Conservation (phyloP, 1,284 basidiomycete genomes). For the Amylostereum chailletii region DNA sequence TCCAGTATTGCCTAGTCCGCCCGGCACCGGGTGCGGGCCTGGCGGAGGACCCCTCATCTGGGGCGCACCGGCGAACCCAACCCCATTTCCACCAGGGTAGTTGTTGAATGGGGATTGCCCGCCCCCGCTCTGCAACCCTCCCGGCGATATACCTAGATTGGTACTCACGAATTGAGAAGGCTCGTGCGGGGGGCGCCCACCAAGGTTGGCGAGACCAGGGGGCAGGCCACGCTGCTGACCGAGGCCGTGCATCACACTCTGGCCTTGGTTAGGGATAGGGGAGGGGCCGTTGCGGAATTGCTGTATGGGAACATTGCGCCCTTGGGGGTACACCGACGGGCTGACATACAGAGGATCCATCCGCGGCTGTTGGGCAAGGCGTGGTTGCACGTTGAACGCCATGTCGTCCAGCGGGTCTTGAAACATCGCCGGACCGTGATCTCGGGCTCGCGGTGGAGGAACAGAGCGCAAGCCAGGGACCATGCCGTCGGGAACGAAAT, state of each 20-base stretch:
- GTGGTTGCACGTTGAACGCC: constrained; percentile 50
- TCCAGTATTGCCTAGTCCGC: constrained; percentile 31
- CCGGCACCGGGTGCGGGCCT: constrained; percentile 40
- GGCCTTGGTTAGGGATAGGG: constrained; percentile 34
- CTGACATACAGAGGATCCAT: constrained; percentile 50
- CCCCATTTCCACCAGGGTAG: constrained; percentile 31
- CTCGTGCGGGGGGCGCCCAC: constrained; percentile 72
- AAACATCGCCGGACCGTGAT: constrained; percentile 42
- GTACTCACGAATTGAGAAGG: constrained; percentile 56
- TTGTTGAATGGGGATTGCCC: constrained; percentile 44
- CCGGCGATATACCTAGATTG: constrained; percentile 35
- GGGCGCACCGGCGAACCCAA: constrained; percentile 38
- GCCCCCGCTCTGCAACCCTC: constrained; percentile 36
- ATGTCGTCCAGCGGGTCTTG: constrained; percentile 56
- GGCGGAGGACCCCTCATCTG: constrained; percentile 44
- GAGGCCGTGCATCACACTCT: constrained; percentile 34
- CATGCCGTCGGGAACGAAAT: constrained; percentile 75
- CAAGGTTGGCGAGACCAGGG: constrained; percentile 76
- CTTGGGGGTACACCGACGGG: constrained; percentile 39
- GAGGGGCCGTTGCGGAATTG: constrained; percentile 65
- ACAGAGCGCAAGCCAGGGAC: constrained; percentile 70
- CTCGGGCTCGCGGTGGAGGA: constrained; percentile 51
- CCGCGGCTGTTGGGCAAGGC: constrained; percentile 41
- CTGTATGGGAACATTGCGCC: constrained; percentile 50
- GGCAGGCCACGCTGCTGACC: constrained; percentile 38